Evolutionary conservation across 768 basidiomycete species (phyloP).

Genomic region (Hericium rajendrae): DNA sequence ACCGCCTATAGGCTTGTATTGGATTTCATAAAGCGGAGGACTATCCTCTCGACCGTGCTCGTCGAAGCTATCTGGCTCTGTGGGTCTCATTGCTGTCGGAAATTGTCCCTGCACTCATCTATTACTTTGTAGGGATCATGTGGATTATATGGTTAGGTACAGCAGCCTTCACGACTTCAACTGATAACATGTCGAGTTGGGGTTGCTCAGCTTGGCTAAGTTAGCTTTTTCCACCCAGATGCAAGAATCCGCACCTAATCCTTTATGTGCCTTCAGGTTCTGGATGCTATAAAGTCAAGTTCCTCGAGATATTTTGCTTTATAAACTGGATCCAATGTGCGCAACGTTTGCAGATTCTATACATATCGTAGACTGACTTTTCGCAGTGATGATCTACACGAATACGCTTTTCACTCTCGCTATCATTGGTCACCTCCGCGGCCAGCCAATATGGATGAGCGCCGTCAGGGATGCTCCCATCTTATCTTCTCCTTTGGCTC

Average conservation of each 20-base stretch:
- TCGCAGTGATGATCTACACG: neutral
- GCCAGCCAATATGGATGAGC: neutral
- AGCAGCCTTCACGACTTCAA: neutral
- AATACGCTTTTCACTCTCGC: constrained; percentile 1
- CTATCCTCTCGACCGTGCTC: neutral
- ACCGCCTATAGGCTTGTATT: neutral
- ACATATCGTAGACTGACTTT: neutral
- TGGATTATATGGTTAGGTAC: neutral
- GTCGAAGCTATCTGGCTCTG: neutral
- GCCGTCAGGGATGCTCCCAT: neutral
- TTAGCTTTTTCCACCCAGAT: too few relatives aligned
- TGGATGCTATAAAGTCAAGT: neutral
- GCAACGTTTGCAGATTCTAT: neutral
- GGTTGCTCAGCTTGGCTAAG: too few relatives aligned
- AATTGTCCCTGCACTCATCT: neutral
- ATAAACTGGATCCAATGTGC: neutral
- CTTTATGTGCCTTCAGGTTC: neutral
- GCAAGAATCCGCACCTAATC: too few relatives aligned
- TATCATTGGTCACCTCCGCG: neutral
- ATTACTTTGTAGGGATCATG: neutral
- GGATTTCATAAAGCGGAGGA: neutral
- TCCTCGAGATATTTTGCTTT: neutral
- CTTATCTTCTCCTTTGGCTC: neutral
- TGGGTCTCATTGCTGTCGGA: neutral
- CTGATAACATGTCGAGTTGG: neutral